phyloP scores from a whole-genome alignment of 176 grass and related monocot species.

The Phoenix dactylifera region DNA sequence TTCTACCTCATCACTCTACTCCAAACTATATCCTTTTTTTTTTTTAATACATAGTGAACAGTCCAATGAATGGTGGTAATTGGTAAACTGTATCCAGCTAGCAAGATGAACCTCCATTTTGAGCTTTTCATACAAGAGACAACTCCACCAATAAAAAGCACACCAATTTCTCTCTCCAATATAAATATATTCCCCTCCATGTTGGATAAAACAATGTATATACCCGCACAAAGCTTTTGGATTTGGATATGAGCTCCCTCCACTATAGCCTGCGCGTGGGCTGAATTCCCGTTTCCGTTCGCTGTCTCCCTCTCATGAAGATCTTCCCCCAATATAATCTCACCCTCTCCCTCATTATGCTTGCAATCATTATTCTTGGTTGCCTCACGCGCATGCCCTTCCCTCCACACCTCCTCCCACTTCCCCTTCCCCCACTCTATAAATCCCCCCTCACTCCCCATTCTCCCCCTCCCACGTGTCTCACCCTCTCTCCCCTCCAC shows the following conservation, averaged over 20 bases:
- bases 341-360: slow-evolving; percentile 13
- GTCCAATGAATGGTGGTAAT: too few species aligned
- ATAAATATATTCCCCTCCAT: too few species aligned
- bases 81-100: too few species aligned
- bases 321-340: slow-evolving; percentile 6
- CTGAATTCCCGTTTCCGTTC: slow-evolving; percentile 1
- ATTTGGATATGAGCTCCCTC: slow-evolving; percentile 1
- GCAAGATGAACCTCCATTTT: too few species aligned
- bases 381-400: slow-evolving; percentile 23
- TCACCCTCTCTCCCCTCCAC: not conserved
- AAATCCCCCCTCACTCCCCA: not conserved
- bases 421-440: not conserved
- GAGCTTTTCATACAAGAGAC: too few species aligned
- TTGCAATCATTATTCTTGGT: slow-evolving; percentile 26
- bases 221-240: not conserved
- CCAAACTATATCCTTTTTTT: too few species aligned
- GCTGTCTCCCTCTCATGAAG: slow-evolving; percentile 9
- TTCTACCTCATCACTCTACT: too few species aligned
- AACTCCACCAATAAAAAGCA: too few species aligned
- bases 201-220: too few species aligned
- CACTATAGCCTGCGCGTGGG: slow-evolving; percentile 5
- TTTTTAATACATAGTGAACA: too few species aligned
- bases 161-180: too few species aligned
- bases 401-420: not conserved
- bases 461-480: not conserved